These are phyloP conservation scores for Beauveria sp. DNA, from an alignment of 2,329 filamentous ascomycete genomes.

Conservation along the genomic window DNA sequence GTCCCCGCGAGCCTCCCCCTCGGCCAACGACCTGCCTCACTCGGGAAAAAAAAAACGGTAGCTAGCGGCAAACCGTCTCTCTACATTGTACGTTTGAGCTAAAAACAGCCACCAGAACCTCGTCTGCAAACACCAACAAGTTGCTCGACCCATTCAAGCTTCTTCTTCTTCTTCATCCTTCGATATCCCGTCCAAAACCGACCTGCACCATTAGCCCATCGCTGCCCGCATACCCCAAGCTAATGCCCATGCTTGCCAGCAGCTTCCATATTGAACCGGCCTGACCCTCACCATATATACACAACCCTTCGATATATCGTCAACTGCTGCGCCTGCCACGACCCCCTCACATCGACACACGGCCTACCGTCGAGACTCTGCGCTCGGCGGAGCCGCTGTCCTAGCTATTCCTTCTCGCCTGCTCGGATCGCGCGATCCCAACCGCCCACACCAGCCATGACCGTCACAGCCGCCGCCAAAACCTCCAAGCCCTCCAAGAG, in stretches of 20 bases:
- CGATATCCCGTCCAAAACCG: background rate
- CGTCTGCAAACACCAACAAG: background rate
- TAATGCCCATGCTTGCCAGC: background rate
- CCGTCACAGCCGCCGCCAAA: background rate
- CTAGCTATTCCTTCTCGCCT: background rate
- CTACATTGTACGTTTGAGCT: background rate
- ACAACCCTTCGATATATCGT: background rate
- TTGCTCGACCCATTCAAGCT: background rate
- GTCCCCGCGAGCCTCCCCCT: background rate
- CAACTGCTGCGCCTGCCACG: background rate
- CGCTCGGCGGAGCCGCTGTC: slow-evolving; percentile 9
- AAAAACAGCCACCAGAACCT: background rate
- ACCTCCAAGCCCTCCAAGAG: background rate
- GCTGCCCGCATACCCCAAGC: background rate
- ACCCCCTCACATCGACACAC: background rate
- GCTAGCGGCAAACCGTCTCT: background rate
- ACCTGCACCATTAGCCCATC: background rate
- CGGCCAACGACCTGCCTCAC: background rate
- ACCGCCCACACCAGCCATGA: background rate
- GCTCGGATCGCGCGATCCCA: background rate
- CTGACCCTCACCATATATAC: background rate
- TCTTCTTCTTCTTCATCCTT: background rate
- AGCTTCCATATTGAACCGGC: background rate
- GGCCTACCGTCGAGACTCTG: slow-evolving; percentile 10
- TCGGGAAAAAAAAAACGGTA: background rate